These are phyloP conservation scores for Entonaema liquescens DNA, from an alignment of 495 filamentous ascomycete species.

Conservation along the genomic window DNA sequence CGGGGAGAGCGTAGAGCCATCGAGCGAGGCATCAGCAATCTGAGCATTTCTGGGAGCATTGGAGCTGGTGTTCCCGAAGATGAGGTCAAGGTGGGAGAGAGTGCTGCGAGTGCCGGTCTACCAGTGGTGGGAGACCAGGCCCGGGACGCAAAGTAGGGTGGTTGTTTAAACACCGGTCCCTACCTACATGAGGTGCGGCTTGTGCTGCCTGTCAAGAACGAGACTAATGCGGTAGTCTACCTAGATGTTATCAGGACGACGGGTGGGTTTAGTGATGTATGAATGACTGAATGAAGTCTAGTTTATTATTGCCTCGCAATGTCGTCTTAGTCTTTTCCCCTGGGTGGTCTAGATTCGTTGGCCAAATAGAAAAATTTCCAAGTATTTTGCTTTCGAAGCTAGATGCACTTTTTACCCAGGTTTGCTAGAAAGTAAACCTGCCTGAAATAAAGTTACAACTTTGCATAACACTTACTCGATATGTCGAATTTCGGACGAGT, in stretches of 20 bases:
- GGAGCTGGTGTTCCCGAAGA: conserved; percentile 59
- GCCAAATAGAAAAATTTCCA: too few relatives aligned
- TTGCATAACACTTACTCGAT: not conserved
- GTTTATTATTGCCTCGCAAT: not conserved
- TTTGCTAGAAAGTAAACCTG: not conserved
- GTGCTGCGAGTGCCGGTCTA: conserved; percentile 60
- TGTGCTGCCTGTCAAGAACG: not conserved
- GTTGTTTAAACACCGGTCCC: not conserved
- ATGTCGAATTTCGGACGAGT: too few relatives aligned
- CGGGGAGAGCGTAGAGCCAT: conserved; percentile 40
- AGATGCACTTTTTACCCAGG: not conserved
- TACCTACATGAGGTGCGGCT: not conserved
- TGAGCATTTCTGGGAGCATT: conserved; percentile 49
- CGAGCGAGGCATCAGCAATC: conserved; percentile 46
- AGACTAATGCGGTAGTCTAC: not conserved
- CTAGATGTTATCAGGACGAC: not conserved
- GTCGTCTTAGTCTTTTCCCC: not conserved
- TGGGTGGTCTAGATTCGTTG: not conserved
- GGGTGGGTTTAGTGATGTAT: not conserved
- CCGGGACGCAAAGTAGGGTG: conserved; percentile 24
- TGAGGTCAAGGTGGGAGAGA: conserved; percentile 64
- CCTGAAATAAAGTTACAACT: too few relatives aligned
- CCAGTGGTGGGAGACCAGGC: conserved; percentile 16
- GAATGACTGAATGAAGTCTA: conserved; percentile 13
- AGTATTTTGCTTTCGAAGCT: not conserved